Conservation (phyloP, 805 yeast species). For the Wickerhamomyces bisporus region DNA sequence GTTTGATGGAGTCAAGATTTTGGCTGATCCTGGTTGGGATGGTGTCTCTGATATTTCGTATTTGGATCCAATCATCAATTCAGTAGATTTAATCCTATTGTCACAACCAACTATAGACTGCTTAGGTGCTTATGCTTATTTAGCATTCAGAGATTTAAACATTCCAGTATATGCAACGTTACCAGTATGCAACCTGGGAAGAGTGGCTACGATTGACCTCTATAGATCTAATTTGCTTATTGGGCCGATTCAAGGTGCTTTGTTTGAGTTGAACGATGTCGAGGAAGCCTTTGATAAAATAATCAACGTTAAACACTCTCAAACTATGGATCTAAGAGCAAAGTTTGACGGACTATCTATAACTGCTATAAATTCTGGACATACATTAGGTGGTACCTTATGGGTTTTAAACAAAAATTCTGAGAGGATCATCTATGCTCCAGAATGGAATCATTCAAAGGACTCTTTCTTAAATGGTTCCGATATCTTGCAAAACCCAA, state of each 20-base stretch:
- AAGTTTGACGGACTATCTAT: constrained; percentile 54
- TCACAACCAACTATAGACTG: constrained; percentile 83
- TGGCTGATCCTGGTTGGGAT: constrained; percentile 78
- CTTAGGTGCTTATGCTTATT: constrained; percentile 70
- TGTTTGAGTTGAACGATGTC: constrained; percentile 64
- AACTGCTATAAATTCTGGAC: constrained; percentile 89
- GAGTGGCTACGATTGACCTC: constrained; percentile 77
- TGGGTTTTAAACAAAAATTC: constrained; percentile 73
- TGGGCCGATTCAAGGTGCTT: constrained; percentile 60
- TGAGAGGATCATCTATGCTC: constrained; percentile 83
- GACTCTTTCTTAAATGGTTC: constrained; percentile 81
- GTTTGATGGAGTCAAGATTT: constrained; percentile 51
- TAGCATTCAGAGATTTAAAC: constrained; percentile 57
- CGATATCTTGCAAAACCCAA: constrained; percentile 50
- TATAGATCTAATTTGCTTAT: constrained; percentile 69
- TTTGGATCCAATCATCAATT: constrained; percentile 37
- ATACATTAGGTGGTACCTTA: constrained; percentile 86
- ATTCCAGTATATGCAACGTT: constrained; percentile 82
- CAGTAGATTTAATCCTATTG: constrained; percentile 66
- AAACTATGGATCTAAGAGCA: constrained; percentile 60
- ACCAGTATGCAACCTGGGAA: constrained; percentile 85
- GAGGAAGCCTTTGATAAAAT: constrained; percentile 77
- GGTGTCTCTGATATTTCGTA: constrained; percentile 40
- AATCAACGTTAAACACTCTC: constrained; percentile 69
- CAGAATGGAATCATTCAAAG: constrained; percentile 91